Evolutionary conservation across 1,139 yeast genomes (phyloP).

Genomic region (Lodderomyces pseudojiufengensis): DNA sequence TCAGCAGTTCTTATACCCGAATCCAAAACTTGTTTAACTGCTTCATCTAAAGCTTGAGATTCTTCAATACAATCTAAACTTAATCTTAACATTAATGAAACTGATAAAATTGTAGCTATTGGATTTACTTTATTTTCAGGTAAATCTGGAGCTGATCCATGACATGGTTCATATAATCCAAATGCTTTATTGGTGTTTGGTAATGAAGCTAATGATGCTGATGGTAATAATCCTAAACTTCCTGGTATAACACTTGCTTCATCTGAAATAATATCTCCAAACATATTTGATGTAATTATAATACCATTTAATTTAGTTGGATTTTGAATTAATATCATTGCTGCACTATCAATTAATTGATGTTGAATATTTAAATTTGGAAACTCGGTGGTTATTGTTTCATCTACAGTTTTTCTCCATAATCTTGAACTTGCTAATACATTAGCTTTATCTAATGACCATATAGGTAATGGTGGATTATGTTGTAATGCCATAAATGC

Average conservation of each 20-base stretch:
- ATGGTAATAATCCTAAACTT: slow-evolving; percentile 89
- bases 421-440: slow-evolving; percentile 93
- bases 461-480: slow-evolving; percentile 87
- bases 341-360: slow-evolving; percentile 96
- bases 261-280: slow-evolving; percentile 96
- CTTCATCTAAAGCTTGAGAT: slow-evolving; percentile 86
- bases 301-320: slow-evolving; percentile 92
- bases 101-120: slow-evolving; percentile 88
- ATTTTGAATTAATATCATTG: slow-evolving; percentile 89
- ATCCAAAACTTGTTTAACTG: slow-evolving; percentile 80
- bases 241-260: slow-evolving; percentile 99
- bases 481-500: slow-evolving; percentile 93
- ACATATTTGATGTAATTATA: slow-evolving; percentile 90
- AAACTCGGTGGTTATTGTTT: slow-evolving; percentile 79
- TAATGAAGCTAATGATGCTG: slow-evolving; percentile 91
- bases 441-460: slow-evolving; percentile 97
- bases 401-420: slow-evolving; percentile 92
- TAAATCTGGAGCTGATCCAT: slow-evolving; percentile 97
- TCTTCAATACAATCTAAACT: slow-evolving; percentile 78
- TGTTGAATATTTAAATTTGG: slow-evolving; percentile 84
- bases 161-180: slow-evolving; percentile 97
- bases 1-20: slow-evolving; percentile 87
- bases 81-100: slow-evolving; percentile 94
- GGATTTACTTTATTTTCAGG: slow-evolving; percentile 88
- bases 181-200: slow-evolving; percentile 93